A percentile compares a stretch with the other conserved stretches of the same genome.
Conservation (phyloP, 345 rosid genomes). For the Citrus inodora region DNA sequence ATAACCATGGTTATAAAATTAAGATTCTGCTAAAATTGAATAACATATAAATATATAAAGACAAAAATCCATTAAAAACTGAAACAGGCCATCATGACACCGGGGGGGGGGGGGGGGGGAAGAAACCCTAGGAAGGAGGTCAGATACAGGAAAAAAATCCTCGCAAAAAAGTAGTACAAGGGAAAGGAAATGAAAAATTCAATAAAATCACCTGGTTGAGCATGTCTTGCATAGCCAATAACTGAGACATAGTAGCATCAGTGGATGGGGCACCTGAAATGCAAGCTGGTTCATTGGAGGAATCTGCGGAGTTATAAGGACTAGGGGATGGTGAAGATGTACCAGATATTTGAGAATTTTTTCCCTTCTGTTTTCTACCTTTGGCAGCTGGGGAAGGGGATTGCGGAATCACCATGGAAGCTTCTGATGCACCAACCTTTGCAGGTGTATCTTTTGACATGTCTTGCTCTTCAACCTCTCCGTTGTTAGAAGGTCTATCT, state of each 20-base stretch:
- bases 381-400: slow-evolving; percentile 36
- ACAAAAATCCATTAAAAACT: neutral
- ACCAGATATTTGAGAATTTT: slow-evolving; percentile 45
- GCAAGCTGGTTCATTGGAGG: slow-evolving; percentile 46
- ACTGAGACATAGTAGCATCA: slow-evolving; percentile 45
- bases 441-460: slow-evolving; percentile 28
- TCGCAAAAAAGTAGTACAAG: neutral
- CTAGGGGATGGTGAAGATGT: slow-evolving; percentile 44
- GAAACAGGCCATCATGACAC: neutral
- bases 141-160: neutral
- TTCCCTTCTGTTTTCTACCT: slow-evolving; percentile 55
- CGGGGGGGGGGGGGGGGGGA: no score
- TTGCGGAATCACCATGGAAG: slow-evolving; percentile 23
- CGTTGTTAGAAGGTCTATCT: slow-evolving; percentile 26
- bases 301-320: slow-evolving; percentile 57
- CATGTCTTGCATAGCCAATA: slow-evolving; percentile 48
- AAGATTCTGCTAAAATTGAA: neutral
- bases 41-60: neutral
- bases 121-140: neutral
- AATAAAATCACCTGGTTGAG: slow-evolving; percentile 50
- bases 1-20: neutral
- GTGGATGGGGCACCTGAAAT: slow-evolving; percentile 33
- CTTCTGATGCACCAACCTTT: slow-evolving; percentile 34
- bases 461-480: slow-evolving; percentile 34
- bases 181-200: neutral